Evolutionary conservation across 2,329 filamentous ascomycete genomes (phyloP).

Genomic region (Tolypocladium capitatum): DNA sequence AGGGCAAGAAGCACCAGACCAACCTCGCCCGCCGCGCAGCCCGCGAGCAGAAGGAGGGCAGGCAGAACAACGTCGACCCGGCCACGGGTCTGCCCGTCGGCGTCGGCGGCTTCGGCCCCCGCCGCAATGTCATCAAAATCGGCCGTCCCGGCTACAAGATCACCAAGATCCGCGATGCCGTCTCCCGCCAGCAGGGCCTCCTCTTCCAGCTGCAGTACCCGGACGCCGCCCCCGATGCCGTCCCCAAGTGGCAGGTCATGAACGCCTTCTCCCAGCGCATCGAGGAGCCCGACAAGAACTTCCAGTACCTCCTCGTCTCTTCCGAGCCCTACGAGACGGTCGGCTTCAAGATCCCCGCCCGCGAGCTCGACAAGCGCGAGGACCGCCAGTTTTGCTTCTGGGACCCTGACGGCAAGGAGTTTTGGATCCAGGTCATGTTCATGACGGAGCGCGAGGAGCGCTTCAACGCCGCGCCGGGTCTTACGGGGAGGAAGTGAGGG

Average conservation of each 20-base stretch:
- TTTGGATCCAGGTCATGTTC: conserved; percentile 95
- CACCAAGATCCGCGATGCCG: conserved; percentile 82
- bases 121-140: conserved; percentile 84
- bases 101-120: conserved; percentile 55
- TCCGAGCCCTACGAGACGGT: conserved; percentile 98
- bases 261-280: conserved; percentile 93
- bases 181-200: conserved; percentile 77
- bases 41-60: conserved; percentile 85
- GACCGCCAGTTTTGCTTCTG: conserved; percentile 89
- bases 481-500: conserved; percentile 34
- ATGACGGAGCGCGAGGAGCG: conserved; percentile 96
- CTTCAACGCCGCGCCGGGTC: conserved; percentile 53
- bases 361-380: conserved; percentile 82
- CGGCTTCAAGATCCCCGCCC: conserved; percentile 86
- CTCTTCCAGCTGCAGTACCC: conserved; percentile 96
- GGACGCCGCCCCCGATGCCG: conserved; percentile 63
- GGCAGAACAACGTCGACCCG: conserved; percentile 52
- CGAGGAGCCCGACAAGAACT: conserved; percentile 87
- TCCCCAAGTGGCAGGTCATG: conserved; percentile 89
- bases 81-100: conserved; percentile 60
- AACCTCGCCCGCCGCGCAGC: conserved; percentile 92
- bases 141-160: conserved; percentile 95
- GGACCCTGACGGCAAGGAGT: conserved; percentile 91
- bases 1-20: conserved; percentile 97
- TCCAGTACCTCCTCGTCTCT: conserved; percentile 87